phyloP scores from a whole-genome alignment of 441 rosid species.

The Bruguiera hainesii region DNA sequence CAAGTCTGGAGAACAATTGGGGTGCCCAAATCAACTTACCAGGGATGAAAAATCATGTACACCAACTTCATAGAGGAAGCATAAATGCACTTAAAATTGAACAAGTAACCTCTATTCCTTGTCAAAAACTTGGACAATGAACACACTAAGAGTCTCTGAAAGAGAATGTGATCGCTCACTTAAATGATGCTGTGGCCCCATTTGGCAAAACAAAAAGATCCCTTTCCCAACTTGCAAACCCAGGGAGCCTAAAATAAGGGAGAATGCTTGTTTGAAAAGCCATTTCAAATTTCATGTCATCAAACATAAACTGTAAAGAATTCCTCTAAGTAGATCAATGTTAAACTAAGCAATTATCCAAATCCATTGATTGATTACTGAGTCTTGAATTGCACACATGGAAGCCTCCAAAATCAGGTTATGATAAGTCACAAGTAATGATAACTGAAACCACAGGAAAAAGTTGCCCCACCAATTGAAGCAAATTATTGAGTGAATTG shows the following conservation, averaged over 20 bases:
- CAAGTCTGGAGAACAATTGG: background rate
- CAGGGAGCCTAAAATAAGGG: background rate
- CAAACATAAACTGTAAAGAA: background rate
- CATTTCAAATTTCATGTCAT: background rate
- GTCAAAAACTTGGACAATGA: background rate
- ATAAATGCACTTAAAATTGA: too few relatives aligned
- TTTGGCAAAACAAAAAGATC: background rate
- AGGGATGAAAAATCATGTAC: too few relatives aligned
- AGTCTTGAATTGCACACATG: background rate
- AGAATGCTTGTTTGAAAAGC: background rate
- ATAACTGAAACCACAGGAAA: background rate
- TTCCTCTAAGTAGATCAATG: too few relatives aligned
- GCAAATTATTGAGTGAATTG: background rate
- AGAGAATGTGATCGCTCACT: background rate
- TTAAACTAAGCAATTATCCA: background rate
- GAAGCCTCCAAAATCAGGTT: too few relatives aligned
- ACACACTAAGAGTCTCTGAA: background rate
- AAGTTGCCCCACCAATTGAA: background rate
- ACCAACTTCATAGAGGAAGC: too few relatives aligned
- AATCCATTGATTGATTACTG: background rate
- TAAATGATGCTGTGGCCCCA: constrained; percentile 1
- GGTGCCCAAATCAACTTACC: background rate
- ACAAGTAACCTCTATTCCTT: too few relatives aligned
- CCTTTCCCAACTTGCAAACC: background rate
- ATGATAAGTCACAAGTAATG: background rate